These are phyloP conservation scores for Oemleria cerasiformis DNA, from an alignment of 306 rosid genomes.

Conservation along the genomic window DNA sequence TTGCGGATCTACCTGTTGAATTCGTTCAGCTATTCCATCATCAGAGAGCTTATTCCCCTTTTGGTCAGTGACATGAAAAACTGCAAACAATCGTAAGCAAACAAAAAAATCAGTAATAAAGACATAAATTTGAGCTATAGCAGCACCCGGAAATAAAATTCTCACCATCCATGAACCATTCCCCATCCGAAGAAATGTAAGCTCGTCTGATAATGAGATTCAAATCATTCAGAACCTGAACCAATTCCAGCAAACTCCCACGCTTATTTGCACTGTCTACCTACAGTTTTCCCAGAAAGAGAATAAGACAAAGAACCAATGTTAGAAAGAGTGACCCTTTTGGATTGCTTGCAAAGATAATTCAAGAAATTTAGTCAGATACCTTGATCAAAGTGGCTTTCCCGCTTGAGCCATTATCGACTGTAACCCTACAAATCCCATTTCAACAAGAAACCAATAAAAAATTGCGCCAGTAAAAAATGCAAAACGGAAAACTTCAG, in stretches of 20 bases:
- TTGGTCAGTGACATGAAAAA: constrained; percentile 86
- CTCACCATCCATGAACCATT: constrained; percentile 99
- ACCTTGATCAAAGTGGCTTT: constrained; percentile 85
- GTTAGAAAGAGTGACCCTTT: constrained; percentile 17
- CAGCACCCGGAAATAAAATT: constrained; percentile 15
- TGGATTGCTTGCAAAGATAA: constrained; percentile 19
- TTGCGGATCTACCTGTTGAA: constrained; percentile 80
- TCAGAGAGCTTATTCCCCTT: constrained; percentile 69
- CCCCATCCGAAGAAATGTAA: constrained; percentile 96
- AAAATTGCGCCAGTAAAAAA: constrained; percentile 1
- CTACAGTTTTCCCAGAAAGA: constrained; percentile 32
- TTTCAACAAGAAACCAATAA: constrained; percentile 23
- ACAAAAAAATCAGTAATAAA: constrained; percentile 16
- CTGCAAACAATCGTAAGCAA: constrained; percentile 33
- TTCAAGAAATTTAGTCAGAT: constrained; percentile 10
- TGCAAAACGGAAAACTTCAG: constrained; percentile 10
- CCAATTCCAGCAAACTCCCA: constrained; percentile 88
- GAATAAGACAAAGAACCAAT: constrained; percentile 1
- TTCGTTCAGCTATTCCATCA: constrained; percentile 74
- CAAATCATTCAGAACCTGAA: constrained; percentile 90
- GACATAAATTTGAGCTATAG: not conserved
- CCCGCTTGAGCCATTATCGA: constrained; percentile 67
- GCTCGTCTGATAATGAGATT: constrained; percentile 79
- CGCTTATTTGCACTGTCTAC: constrained; percentile 92
- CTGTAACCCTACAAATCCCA: constrained; percentile 71